Evolutionary conservation across 768 basidiomycete genomes (phyloP), one percentile per base, ranked within the genome.

Genomic region (Leucocoprinus sp.): DNA sequence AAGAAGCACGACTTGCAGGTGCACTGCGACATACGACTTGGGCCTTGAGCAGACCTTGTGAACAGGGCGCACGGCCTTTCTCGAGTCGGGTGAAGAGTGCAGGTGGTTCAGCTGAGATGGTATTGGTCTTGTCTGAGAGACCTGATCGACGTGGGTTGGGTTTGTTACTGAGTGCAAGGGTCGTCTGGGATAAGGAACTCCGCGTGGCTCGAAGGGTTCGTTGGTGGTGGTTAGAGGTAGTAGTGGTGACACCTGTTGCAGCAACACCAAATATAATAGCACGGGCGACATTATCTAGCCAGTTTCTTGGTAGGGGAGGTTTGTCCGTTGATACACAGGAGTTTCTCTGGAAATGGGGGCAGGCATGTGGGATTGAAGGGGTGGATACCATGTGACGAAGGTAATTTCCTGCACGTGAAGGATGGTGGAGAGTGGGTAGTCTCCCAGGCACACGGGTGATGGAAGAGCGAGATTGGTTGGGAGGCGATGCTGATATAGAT

Each of bases 311-410:
- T 24, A 85, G 64, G 3, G 82, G 77, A n/a, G 79, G 78, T 37
- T 40, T 48, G 35, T 40, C 9, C 45, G 34, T 41, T 50, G 52
- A 18, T 14, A 39, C 40, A 31, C 59, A 53, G 9, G 52, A 49
- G 48, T 58, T 63, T 34, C 50, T 52, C 34, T 64, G 61, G 41
- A 50, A 69, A 35, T 53, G 61, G 8, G 66, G 66, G 27, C 67
- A 60, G 24, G 58, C 56, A 7, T 66, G 63, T n/a, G 38, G 31
- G 37, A 72, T 66, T 37, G 65, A 67, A 11, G 73, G 65, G 14
- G 62, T 62, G 24, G 85, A 87, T 1, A 75, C 75, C 69, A 89
- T 85, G 57, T 87, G 84, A 24, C 84, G 76, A 8, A 89, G 72
- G 56, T 85, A 81, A 4, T 78, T 76, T 3, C 74, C 73, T 2